Conservation (phyloP, 73 alveolate species). For the Paramecium sonneborni region DNA sequence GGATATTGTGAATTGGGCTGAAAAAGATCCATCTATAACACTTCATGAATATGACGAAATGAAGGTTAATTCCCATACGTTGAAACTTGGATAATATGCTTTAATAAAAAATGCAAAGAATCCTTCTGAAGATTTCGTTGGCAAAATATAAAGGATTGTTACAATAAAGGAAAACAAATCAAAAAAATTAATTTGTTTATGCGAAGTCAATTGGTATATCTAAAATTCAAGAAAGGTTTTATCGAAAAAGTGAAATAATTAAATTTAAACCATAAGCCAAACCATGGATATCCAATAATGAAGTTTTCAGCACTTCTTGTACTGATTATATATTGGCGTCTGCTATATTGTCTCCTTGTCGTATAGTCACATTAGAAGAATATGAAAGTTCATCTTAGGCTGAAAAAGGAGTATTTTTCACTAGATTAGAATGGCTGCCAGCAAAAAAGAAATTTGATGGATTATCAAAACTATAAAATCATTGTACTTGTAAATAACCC, state of each 20-base stretch:
- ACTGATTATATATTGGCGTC: neutral
- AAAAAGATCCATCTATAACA: neutral
- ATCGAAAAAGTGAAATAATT: constrained; percentile 17
- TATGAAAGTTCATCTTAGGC: neutral
- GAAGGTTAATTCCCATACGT: neutral
- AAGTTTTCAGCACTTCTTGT: neutral
- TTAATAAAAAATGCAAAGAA: neutral
- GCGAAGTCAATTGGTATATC: constrained; percentile 51
- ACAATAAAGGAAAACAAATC: constrained; percentile 8
- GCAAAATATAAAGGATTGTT: constrained; percentile 7
- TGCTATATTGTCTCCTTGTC: neutral
- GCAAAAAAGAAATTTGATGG: constrained; percentile 6
- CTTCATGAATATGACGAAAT: constrained; percentile 40
- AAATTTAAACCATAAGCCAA: neutral
- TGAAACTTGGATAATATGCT: constrained; percentile 13
- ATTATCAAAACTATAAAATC: neutral
- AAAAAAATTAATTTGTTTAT: constrained; percentile 9
- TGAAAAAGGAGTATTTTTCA: constrained; percentile 1
- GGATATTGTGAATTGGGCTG: constrained; percentile 34
- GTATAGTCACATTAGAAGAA: neutral
- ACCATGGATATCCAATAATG: constrained; percentile 12
- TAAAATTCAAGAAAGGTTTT: neutral
- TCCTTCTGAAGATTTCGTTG: constrained; percentile 51
- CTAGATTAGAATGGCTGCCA: constrained; percentile 18
- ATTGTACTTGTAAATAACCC: constrained; percentile 48